Evolutionary conservation across 257 asterid genomes (phyloP).

Genomic region (Ocimum tenuiflorum): DNA sequence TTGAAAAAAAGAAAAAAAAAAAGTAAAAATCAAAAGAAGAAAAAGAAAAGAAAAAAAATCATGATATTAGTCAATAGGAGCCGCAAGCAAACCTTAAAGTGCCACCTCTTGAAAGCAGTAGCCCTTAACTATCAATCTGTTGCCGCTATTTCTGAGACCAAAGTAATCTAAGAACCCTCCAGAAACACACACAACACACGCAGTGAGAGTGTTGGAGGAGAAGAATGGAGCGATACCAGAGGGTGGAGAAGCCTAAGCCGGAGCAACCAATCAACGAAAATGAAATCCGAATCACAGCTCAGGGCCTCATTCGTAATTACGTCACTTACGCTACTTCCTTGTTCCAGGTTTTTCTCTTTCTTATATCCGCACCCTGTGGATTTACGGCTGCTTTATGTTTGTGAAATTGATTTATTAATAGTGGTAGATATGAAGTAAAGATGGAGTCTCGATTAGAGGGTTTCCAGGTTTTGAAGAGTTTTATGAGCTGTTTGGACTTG

Average conservation of each 20-base stretch:
- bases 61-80: not conserved
- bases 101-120: not conserved
- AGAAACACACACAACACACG: not conserved
- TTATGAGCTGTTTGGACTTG: not conserved
- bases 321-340: slow-evolving; percentile 48
- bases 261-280: slow-evolving; percentile 46
- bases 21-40: too few species aligned
- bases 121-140: not conserved
- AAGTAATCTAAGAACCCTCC: slow-evolving; percentile 12
- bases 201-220: not conserved
- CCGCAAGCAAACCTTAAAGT: not conserved
- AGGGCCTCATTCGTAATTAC: slow-evolving; percentile 52
- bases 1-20: too few species aligned
- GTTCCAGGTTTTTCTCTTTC: slow-evolving; percentile 33
- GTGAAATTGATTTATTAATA: not conserved
- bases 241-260: slow-evolving; percentile 46
- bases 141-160: slow-evolving; percentile 15
- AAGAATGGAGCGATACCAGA: slow-evolving; percentile 52
- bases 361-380: not conserved
- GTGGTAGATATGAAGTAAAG: not conserved
- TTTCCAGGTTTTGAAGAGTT: not conserved
- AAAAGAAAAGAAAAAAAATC: too few species aligned
- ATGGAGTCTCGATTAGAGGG: not conserved
- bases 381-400: not conserved
- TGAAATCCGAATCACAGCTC: slow-evolving; percentile 61